Conservation (phyloP, 805 yeast species). For the Metschnikowia henanensis region DNA sequence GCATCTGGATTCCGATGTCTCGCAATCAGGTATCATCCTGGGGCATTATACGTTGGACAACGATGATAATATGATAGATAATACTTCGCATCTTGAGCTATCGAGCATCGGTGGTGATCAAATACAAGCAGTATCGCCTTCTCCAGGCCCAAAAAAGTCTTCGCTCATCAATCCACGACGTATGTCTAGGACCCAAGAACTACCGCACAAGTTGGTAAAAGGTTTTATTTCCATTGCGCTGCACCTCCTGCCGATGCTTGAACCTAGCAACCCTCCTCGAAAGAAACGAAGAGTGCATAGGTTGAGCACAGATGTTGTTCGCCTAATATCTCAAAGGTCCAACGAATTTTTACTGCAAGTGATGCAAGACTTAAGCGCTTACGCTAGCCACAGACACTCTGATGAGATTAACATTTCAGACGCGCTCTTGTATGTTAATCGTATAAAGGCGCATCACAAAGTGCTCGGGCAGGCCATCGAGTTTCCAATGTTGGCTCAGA, state of each 20-base stretch:
- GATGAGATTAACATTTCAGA: slow-evolving; percentile 33
- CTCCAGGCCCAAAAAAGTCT: background rate
- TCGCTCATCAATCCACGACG: too few species aligned
- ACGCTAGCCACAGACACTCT: slow-evolving; percentile 33
- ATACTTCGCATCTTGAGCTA: background rate
- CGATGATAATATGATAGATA: slow-evolving; percentile 9
- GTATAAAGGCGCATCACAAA: slow-evolving; percentile 25
- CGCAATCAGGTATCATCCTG: slow-evolving; percentile 13
- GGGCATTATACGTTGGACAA: slow-evolving; percentile 18
- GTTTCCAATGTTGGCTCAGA: slow-evolving; percentile 33
- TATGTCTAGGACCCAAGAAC: background rate
- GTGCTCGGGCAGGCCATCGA: slow-evolving; percentile 20
- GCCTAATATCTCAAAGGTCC: slow-evolving; percentile 28
- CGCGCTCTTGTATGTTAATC: slow-evolving; percentile 33
- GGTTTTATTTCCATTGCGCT: slow-evolving; percentile 17
- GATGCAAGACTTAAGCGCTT: slow-evolving; percentile 35
- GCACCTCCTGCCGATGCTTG: slow-evolving; percentile 5
- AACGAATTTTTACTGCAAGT: slow-evolving; percentile 30
- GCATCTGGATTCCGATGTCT: slow-evolving; percentile 8
- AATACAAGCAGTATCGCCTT: background rate
- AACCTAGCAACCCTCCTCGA: slow-evolving; percentile 2
- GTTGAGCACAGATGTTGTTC: slow-evolving; percentile 16
- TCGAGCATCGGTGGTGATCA: background rate
- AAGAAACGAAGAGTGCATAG: slow-evolving; percentile 2
- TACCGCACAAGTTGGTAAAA: slow-evolving; percentile 8